Percentiles rank a stretch among this genome's conserved stretches.
phyloP scores from a whole-genome alignment of 2,329 filamentous ascomycete genomes.

The Raffaelea ambrosiae region DNA sequence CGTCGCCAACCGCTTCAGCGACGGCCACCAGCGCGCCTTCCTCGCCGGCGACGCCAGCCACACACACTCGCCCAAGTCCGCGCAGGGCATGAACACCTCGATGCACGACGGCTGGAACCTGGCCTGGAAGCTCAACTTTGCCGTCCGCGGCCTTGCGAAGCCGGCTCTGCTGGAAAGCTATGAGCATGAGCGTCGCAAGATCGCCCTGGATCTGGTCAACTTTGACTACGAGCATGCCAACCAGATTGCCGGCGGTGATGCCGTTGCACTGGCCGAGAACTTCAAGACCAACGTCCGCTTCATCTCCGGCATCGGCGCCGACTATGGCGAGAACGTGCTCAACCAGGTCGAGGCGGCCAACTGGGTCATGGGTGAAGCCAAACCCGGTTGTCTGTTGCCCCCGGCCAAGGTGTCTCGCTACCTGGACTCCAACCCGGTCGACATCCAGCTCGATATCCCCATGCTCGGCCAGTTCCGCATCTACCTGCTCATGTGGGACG shows the following conservation, averaged over 20 bases:
- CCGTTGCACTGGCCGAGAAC: constrained; percentile 50
- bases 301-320: constrained; percentile 58
- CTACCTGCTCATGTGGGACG: constrained; percentile 60
- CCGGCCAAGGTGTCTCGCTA: constrained; percentile 66
- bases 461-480: constrained; percentile 70
- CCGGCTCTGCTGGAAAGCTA: constrained; percentile 50
- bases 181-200: constrained; percentile 53
- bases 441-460: constrained; percentile 70
- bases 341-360: constrained; percentile 30
- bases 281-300: constrained; percentile 59
- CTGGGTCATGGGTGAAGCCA: constrained; percentile 30
- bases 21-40: constrained; percentile 50
- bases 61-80: constrained; percentile 58
- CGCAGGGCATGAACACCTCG: constrained; percentile 53
- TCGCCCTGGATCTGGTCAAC: constrained; percentile 49
- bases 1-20: constrained; percentile 60
- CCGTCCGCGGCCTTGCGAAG: constrained; percentile 47
- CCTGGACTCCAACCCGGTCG: constrained; percentile 69
- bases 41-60: constrained; percentile 58
- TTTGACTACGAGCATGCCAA: constrained; percentile 39
- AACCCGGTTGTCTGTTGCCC: constrained; percentile 48
- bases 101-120: constrained; percentile 57
- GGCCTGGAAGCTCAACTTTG: constrained; percentile 50
- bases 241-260: constrained; percentile 47
- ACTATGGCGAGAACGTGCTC: constrained; percentile 43